Evolutionary conservation across 176 grass and related monocot species (phyloP), one percentile per base, ranked within the genome.

Genomic region (Pharus latifolius): DNA sequence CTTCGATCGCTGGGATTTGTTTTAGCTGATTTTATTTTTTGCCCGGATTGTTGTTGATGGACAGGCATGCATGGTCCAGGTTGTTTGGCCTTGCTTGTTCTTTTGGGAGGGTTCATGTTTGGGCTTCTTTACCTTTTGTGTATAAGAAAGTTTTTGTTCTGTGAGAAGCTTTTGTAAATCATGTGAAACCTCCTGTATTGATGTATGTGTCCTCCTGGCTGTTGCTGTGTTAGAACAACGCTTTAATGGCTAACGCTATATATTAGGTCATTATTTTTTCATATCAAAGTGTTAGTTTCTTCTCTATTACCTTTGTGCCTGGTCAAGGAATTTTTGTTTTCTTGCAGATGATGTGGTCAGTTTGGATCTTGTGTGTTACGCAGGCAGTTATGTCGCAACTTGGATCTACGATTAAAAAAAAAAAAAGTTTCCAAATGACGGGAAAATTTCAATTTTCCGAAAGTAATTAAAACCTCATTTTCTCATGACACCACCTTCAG

Each of bases 141-240:
- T 60, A 86, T 81, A 86, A 78, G 1, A 84, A 88, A 83, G 42
- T 88, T 85, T 87, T 89, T 92, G 59, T 70, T 73, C 52, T 49
- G 44, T 75, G 78, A 83, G 87, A 90, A 93, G 78, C 80, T 29
- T 62, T 69, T 87, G 81, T 65, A 81, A 83, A 90, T 76, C 61
- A 79, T 92, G 79, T 45, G 38, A 73, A 49, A 34, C 72, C 80
- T 82, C 69, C 69, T 73, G 4, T 57, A 42, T 57, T 43, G 37
- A 47, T 71, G 76, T 11, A 60, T 76, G 6, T 76, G 48, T 38
- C 74, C 53, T 13, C 42, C 60, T 66, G 60, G 35, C 69, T 7
- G 26, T 67, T 34, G 38, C 45, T 80, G 13, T 75, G n/a, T 45
- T 49, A 3, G 41, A 40, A 79, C 75, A 34, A 44, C 11, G 38